Evolutionary conservation across 2,329 filamentous ascomycete species (phyloP).

Genomic region (Claviceps sp.): DNA sequence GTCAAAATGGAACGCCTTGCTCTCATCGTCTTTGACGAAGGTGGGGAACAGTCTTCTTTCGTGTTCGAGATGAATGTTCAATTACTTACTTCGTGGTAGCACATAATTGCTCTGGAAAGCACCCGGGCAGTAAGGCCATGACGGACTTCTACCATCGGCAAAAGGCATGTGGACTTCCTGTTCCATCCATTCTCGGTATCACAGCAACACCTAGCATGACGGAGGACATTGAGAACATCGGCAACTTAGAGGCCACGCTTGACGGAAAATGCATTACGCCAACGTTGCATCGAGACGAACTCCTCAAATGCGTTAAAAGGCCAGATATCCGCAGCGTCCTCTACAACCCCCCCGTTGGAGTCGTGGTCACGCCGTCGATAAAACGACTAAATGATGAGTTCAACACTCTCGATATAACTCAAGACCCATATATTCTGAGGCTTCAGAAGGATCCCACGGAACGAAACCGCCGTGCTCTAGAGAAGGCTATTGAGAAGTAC

Average conservation of each 20-base stretch:
- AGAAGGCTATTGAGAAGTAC: slow-evolving; percentile 24
- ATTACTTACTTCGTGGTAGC: slow-evolving; percentile 31
- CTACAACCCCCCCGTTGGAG: slow-evolving; percentile 14
- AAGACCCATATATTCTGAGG: slow-evolving; percentile 46
- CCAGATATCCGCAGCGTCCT: slow-evolving; percentile 36
- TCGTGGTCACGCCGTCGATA: slow-evolving; percentile 24
- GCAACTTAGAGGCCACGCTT: slow-evolving; percentile 53
- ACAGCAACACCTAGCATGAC: slow-evolving; percentile 66
- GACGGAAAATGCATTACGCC: slow-evolving; percentile 59
- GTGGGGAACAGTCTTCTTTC: slow-evolving; percentile 24
- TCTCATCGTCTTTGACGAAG: slow-evolving; percentile 74
- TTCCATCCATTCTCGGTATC: slow-evolving; percentile 62
- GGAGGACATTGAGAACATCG: slow-evolving; percentile 39
- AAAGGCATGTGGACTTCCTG: slow-evolving; percentile 20
- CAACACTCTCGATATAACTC: slow-evolving; percentile 34
- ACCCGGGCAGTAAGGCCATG: slow-evolving; percentile 61
- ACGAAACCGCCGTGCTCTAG: slow-evolving; percentile 24
- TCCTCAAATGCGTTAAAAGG: slow-evolving; percentile 54
- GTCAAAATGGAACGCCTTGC: slow-evolving; percentile 49
- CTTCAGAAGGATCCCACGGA: slow-evolving; percentile 30
- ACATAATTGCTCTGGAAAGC: slow-evolving; percentile 56
- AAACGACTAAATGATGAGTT: slow-evolving; percentile 28
- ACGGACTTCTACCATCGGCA: slow-evolving; percentile 49
- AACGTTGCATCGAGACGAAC: slow-evolving; percentile 51
- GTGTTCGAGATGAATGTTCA: neutral